A percentile compares a stretch with the other conserved stretches of the same genome.
Evolutionary conservation across 2,329 filamentous ascomycete genomes (phyloP).

Genomic region (Blumeria hordei): DNA sequence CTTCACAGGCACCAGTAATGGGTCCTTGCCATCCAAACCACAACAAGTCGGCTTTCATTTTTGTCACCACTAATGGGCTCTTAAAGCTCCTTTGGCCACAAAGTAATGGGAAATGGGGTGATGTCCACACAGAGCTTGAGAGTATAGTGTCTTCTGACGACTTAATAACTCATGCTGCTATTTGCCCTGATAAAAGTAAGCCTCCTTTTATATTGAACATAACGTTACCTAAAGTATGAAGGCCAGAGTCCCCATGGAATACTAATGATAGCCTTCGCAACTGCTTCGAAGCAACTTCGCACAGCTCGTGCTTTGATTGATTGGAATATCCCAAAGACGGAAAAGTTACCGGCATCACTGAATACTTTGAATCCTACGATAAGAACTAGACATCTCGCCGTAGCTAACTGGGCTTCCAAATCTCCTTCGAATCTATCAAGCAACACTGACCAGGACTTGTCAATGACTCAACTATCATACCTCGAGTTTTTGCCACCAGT

Average conservation of each 20-base stretch:
- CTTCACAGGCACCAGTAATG: slow-evolving; percentile 36
- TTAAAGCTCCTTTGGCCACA: slow-evolving; percentile 60
- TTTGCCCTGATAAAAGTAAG: slow-evolving; percentile 51
- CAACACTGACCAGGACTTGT: slow-evolving; percentile 22
- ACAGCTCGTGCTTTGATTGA: slow-evolving; percentile 49
- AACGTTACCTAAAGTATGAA: slow-evolving; percentile 2
- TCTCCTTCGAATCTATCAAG: slow-evolving; percentile 9
- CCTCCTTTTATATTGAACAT: background rate
- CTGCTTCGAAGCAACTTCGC: slow-evolving; percentile 45
- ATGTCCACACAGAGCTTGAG: slow-evolving; percentile 50
- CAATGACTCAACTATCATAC: slow-evolving; percentile 42
- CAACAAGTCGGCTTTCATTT: slow-evolving; percentile 49
- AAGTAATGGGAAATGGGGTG: slow-evolving; percentile 44
- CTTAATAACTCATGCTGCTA: slow-evolving; percentile 54
- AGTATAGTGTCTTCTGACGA: slow-evolving; percentile 48
- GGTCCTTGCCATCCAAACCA: slow-evolving; percentile 52
- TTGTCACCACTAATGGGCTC: slow-evolving; percentile 48
- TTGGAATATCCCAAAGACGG: slow-evolving; percentile 41
- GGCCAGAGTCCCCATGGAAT: slow-evolving; percentile 15
- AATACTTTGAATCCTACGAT: slow-evolving; percentile 27
- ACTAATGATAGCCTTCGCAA: slow-evolving; percentile 42
- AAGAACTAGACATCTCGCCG: slow-evolving; percentile 29
- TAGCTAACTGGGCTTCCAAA: slow-evolving; percentile 25
- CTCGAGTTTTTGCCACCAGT: slow-evolving; percentile 48
- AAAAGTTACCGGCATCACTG: slow-evolving; percentile 25